Base-by-base conservation (phyloP, 495 filamentous ascomycete genomes). In the Lichenothelia convexa region DNA sequence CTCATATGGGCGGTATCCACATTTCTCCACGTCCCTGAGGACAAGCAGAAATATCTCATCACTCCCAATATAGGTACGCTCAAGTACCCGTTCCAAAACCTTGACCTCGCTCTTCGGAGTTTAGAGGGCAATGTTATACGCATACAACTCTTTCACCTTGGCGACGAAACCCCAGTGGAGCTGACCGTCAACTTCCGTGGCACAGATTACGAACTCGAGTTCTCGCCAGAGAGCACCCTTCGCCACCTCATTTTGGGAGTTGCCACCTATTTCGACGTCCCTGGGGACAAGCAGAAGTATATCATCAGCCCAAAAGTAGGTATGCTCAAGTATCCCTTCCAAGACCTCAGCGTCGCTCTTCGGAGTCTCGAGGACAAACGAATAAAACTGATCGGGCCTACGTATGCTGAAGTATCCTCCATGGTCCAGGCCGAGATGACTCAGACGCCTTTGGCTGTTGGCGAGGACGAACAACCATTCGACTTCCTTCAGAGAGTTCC, bases 31-130 rank as follows among this genome's bases (percentile, higher is more conserved):
- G 75, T 89, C 40, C 76, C 80, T 3, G 42, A 57, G 18, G 45
- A 61, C 7, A 75, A 84, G 56, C 81, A 86, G 51, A 86, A 85
- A 49, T 63, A 80, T 54, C 70, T 86, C 51, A 69, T 78, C 46
- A 61, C 75, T 5, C 65, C 78, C 11, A 73, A 78, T 49, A 62
- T 72, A 34, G 75, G 79, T 26, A 56, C 79, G 36, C 62, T 75
- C 29, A 78, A 76, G 44, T 60, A 68, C 1, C 74, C 78, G 5
- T 76, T 80, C 57, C 57, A 64, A 40, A 41, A 64, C 40, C 55
- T 66, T 45, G 36, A 61, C 43, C 37, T 71, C 50, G 53, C 56
- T 38, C 54, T 84, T 47, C 19, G 68, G 49, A 26, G 64, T 43
- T 57, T 77, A 15, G 39, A 54, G 21, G 41, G 51, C 48, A 71